phyloP scores from a whole-genome alignment of 1,284 basidiomycete genomes.

The Malassezia arunalokei region DNA sequence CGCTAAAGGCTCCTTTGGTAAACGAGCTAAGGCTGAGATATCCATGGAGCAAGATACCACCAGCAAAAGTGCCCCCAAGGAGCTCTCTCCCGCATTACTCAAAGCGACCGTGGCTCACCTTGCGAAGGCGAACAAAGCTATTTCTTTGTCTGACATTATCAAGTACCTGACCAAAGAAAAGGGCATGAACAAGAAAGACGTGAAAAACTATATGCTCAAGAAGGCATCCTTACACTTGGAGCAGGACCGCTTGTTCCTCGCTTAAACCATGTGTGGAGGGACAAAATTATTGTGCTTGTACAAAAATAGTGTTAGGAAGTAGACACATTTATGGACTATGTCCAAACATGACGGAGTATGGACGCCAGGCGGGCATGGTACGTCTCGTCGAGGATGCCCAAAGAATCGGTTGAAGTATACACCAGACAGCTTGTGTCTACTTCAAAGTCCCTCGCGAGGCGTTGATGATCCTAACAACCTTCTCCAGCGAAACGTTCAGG shows the following conservation, averaged over 20 bases:
- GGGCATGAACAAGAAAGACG: background rate
- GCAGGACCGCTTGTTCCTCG: no score
- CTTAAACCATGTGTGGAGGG: no score
- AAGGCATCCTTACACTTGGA: background rate
- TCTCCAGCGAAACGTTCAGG: background rate
- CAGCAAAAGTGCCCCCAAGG: background rate
- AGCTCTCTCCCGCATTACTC: background rate
- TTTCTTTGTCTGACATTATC: background rate
- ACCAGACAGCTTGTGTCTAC: background rate
- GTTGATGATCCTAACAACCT: background rate
- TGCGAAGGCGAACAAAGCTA: background rate
- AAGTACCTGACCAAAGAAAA: background rate
- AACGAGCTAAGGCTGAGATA: background rate
- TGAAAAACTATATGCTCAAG: background rate
- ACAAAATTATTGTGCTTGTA: no score
- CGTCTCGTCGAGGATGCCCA: no score
- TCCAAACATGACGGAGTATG: no score
- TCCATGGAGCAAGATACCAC: background rate
- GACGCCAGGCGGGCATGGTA: no score
- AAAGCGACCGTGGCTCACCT: background rate
- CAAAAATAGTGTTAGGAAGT: no score
- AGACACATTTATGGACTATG: no score
- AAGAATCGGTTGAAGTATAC: background rate
- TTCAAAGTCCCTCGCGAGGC: constrained; percentile 9
- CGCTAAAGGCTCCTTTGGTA: background rate